Evolutionary conservation across 164 flowering plant genomes (phyloP).

Genomic region (Echeveria elegans): DNA sequence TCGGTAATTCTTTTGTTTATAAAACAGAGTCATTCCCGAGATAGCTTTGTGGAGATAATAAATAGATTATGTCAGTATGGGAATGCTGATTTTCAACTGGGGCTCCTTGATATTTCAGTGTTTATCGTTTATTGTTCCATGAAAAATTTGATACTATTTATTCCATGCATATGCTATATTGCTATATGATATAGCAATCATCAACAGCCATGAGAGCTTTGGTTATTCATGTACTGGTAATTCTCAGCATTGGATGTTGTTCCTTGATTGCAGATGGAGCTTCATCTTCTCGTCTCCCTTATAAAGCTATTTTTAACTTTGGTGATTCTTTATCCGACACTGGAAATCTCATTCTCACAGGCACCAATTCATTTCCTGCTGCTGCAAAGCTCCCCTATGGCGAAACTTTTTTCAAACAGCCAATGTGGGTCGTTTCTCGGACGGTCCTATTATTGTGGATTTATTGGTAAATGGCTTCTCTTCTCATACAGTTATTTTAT

Average conservation of each 20-base stretch:
- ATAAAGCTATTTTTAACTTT: conserved; percentile 37
- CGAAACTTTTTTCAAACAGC: conserved; percentile 31
- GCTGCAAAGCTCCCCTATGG: conserved; percentile 38
- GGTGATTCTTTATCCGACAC: conserved; percentile 58
- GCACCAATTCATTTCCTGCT: conserved; percentile 21
- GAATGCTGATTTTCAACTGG: background rate
- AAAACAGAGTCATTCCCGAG: background rate
- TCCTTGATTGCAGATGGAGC: background rate
- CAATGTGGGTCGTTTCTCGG: conserved; percentile 47
- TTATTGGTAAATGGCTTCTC: conserved; percentile 28
- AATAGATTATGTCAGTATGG: background rate
- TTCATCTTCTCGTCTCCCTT: conserved; percentile 8
- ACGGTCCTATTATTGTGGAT: conserved; percentile 50
- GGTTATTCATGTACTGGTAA: background rate
- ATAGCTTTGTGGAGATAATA: background rate
- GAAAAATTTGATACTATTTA: background rate
- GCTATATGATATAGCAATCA: background rate
- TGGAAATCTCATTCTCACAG: conserved; percentile 36
- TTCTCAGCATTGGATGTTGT: background rate
- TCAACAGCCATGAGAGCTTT: background rate
- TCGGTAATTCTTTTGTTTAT: background rate
- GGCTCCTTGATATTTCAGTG: background rate
- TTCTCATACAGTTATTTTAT: background rate
- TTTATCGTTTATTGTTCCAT: too few species aligned
- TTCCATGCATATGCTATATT: too few species aligned